Percentiles rank a stretch among this genome's conserved stretches.
Evolutionary conservation across 768 basidiomycete species (phyloP).

Genomic region (Mycena capillaripes): DNA sequence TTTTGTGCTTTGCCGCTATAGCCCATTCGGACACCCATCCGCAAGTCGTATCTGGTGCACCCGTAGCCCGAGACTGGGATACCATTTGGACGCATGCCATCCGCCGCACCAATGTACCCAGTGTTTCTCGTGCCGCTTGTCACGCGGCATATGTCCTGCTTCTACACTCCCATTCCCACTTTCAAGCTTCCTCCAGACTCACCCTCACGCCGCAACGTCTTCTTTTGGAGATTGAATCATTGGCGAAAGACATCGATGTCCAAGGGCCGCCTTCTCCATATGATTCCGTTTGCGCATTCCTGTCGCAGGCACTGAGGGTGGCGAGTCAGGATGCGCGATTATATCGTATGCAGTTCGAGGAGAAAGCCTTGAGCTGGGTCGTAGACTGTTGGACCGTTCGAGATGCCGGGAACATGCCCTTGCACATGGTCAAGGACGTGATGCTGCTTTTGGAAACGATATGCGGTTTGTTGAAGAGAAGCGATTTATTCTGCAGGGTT

Average conservation of each 20-base stretch:
- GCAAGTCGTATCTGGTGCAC: slow-evolving; percentile 19
- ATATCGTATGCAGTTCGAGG: slow-evolving; percentile 88
- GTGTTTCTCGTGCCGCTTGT: slow-evolving; percentile 84
- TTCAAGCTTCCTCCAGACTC: slow-evolving; percentile 39
- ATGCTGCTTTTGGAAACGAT: slow-evolving; percentile 74
- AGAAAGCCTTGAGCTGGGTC: slow-evolving; percentile 88
- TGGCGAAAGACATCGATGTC: slow-evolving; percentile 88
- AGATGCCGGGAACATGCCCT: slow-evolving; percentile 58
- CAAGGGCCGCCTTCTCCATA: slow-evolving; percentile 91
- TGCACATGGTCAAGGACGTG: slow-evolving; percentile 72
- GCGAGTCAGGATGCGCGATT: slow-evolving; percentile 87
- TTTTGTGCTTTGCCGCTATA: slow-evolving; percentile 84
- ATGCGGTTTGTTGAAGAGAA: slow-evolving; percentile 66
- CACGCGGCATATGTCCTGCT: slow-evolving; percentile 75
- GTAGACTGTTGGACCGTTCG: slow-evolving; percentile 74
- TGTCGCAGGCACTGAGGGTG: slow-evolving; percentile 75
- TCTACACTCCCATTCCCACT: slow-evolving; percentile 47
- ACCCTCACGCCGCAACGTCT: slow-evolving; percentile 69
- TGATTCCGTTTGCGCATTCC: slow-evolving; percentile 91
- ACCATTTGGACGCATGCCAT: slow-evolving; percentile 87
- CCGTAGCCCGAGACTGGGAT: slow-evolving; percentile 72
- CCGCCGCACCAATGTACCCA: slow-evolving; percentile 76
- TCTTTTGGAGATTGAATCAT: slow-evolving; percentile 80
- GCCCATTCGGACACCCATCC: slow-evolving; percentile 61
- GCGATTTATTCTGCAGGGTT: slow-evolving; percentile 61